Conservation (phyloP, 305 asterid species). For the Rubia balearica region DNA sequence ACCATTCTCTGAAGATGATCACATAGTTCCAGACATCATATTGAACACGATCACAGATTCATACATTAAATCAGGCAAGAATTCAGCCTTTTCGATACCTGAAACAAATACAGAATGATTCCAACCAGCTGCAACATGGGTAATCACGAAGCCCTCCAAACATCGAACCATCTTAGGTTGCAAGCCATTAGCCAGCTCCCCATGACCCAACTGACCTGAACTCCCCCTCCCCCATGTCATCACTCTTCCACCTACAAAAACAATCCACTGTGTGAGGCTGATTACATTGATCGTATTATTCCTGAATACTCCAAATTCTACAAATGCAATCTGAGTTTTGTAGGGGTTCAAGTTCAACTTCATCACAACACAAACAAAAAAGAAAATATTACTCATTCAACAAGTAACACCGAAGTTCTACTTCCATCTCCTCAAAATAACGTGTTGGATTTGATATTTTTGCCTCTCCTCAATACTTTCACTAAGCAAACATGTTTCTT, state of each 20-base stretch:
- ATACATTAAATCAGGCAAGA: not conserved
- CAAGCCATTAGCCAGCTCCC: slow-evolving; percentile 60
- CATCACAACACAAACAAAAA: not conserved
- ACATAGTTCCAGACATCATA: slow-evolving; percentile 1
- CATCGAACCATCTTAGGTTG: slow-evolving; percentile 42
- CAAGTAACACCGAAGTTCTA: not conserved
- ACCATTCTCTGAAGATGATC: slow-evolving; percentile 45
- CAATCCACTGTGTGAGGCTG: not conserved
- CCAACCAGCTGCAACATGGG: slow-evolving; percentile 87
- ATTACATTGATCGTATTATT: not conserved
- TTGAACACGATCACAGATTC: not conserved
- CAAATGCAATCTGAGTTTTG: not conserved
- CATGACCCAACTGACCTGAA: slow-evolving; percentile 89
- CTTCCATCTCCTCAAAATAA: not conserved
- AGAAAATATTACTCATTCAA: not conserved
- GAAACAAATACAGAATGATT: slow-evolving; percentile 87
- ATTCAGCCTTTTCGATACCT: slow-evolving; percentile 33
- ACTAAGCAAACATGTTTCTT: not conserved
- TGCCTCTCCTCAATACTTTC: not conserved
- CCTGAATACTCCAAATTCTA: not conserved
- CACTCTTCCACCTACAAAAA: slow-evolving; percentile 57
- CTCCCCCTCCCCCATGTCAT: slow-evolving; percentile 90
- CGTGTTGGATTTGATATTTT: not conserved
- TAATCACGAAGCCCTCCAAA: slow-evolving; percentile 36
- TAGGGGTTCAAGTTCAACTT: not conserved